Conservation (phyloP, 108 stramenopile species). For the Parietichytrium sp. region DNA sequence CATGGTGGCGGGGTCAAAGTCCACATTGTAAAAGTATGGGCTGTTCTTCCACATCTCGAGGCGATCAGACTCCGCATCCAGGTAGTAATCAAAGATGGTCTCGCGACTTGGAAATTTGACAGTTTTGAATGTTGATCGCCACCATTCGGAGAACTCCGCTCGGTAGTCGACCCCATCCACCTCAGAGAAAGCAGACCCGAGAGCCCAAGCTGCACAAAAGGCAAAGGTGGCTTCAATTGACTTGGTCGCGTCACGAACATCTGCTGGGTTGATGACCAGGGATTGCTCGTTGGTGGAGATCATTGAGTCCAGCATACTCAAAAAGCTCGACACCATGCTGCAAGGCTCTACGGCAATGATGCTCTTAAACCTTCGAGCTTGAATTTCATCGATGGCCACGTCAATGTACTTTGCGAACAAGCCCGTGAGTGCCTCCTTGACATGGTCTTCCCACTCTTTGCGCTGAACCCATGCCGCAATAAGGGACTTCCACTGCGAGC, state of each 20-base stretch:
- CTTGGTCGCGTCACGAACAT: slow-evolving; percentile 44
- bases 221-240: slow-evolving; percentile 69
- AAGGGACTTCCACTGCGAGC: slow-evolving; percentile 75
- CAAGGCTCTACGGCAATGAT: slow-evolving; percentile 68
- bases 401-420: slow-evolving; percentile 58
- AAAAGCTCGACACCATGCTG: slow-evolving; percentile 63
- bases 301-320: slow-evolving; percentile 71
- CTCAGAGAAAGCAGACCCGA: slow-evolving; percentile 67
- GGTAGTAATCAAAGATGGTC: slow-evolving; percentile 83
- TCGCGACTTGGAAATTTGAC: slow-evolving; percentile 75
- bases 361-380: slow-evolving; percentile 6
- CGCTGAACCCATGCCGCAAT: slow-evolving; percentile 66
- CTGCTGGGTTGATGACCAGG: neutral
- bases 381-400: slow-evolving; percentile 29
- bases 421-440: slow-evolving; percentile 34
- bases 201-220: slow-evolving; percentile 73
- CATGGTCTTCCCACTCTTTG: slow-evolving; percentile 50
- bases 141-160: slow-evolving; percentile 70
- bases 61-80: slow-evolving; percentile 62
- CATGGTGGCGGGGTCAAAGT: slow-evolving; percentile 56
- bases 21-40: slow-evolving; percentile 55
- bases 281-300: slow-evolving; percentile 56
- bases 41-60: slow-evolving; percentile 71
- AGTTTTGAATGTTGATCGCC: slow-evolving; percentile 68
- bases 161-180: slow-evolving; percentile 75